Evolutionary conservation across 2,329 filamentous ascomycete species (phyloP).

Genomic region (Stemphylium vesicarium): DNA sequence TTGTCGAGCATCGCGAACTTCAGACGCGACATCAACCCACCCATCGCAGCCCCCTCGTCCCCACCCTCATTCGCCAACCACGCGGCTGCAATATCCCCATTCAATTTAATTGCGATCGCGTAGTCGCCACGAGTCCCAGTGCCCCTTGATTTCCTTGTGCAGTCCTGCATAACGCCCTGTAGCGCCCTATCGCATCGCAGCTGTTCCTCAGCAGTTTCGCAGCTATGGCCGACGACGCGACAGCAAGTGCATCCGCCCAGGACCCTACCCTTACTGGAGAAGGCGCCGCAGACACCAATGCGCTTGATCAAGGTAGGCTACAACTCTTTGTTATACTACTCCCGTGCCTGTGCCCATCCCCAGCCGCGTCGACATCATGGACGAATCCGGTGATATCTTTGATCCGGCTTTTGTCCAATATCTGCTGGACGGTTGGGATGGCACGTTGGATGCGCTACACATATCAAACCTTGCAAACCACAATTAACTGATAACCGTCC

Average conservation of each 20-base stretch:
- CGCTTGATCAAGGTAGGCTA: slow-evolving; percentile 43
- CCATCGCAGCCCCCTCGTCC: slow-evolving; percentile 38
- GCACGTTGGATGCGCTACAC: neutral
- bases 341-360: slow-evolving; percentile 1
- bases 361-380: slow-evolving; percentile 9
- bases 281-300: slow-evolving; percentile 31
- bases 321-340: neutral
- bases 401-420: neutral
- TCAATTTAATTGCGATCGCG: slow-evolving; percentile 14
- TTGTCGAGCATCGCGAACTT: slow-evolving; percentile 39
- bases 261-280: slow-evolving; percentile 32
- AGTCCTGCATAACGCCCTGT: slow-evolving; percentile 21
- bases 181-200: slow-evolving; percentile 29
- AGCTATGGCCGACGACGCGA: slow-evolving; percentile 47
- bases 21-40: slow-evolving; percentile 36
- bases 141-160: slow-evolving; percentile 20
- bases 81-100: slow-evolving; percentile 16
- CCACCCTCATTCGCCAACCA: slow-evolving; percentile 30
- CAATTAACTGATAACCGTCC: slow-evolving; percentile 6
- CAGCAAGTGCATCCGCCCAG: slow-evolving; percentile 36
- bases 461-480: neutral
- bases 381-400: neutral
- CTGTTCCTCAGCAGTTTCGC: slow-evolving; percentile 18
- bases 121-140: slow-evolving; percentile 6
- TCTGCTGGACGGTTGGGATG: neutral